phyloP scores from a whole-genome alignment of 129 eudicot genomes.

The Centella asiatica region DNA sequence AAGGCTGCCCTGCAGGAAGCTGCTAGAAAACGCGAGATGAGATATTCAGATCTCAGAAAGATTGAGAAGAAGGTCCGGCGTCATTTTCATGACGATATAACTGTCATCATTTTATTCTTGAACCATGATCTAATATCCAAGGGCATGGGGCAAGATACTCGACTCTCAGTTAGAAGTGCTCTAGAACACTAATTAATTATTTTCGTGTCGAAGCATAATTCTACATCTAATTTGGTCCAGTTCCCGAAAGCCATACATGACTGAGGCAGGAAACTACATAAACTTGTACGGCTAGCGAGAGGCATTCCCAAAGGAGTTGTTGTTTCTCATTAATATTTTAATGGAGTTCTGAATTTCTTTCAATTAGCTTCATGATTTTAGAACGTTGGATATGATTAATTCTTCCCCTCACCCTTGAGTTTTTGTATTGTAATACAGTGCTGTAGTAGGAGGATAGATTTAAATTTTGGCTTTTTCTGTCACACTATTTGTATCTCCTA shows the following conservation, averaged over 20 bases:
- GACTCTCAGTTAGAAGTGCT: conserved; percentile 50
- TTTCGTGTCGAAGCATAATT: neutral
- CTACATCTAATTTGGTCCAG: neutral
- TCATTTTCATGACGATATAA: conserved; percentile 66
- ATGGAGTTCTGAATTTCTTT: neutral
- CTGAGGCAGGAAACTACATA: neutral
- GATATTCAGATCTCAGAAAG: conserved; percentile 56
- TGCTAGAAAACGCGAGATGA: conserved; percentile 58
- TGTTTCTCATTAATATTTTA: neutral
- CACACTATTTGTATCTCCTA: no score
- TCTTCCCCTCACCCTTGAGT: no score
- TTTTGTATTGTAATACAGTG: no score
- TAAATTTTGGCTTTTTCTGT: no score
- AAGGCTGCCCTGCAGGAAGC: conserved; percentile 67
- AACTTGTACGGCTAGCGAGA: neutral
- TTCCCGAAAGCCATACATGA: neutral
- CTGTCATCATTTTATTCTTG: conserved; percentile 53
- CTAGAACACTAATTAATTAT: conserved; percentile 37
- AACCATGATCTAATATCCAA: conserved; percentile 47
- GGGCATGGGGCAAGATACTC: conserved; percentile 27
- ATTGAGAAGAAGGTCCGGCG: conserved; percentile 61
- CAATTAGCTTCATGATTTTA: no score
- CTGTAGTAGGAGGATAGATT: no score
- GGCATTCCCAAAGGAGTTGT: neutral
- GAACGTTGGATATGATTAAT: no score